Conservation (phyloP, 306 rosid genomes). For the Herpetospermum pedunculosum region DNA sequence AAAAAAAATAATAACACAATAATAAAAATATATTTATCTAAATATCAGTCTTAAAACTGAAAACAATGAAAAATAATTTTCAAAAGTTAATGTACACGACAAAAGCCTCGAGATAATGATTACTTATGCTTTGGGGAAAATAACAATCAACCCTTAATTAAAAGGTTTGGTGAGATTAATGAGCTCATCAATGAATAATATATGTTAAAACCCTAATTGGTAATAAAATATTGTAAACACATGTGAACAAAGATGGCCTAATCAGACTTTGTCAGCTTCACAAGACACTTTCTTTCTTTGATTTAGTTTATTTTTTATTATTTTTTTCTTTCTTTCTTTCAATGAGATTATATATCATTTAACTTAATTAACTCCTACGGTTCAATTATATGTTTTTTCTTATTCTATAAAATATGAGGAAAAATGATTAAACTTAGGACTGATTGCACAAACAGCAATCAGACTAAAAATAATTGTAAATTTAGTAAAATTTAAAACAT, state of each 20-base stretch:
- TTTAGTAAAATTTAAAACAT: no score
- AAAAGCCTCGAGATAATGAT: neutral
- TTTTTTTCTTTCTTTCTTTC: no score
- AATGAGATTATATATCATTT: neutral
- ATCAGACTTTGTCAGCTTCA: neutral
- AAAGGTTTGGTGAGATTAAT: neutral
- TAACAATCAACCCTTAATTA: neutral
- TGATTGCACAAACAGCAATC: no score
- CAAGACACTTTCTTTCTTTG: neutral
- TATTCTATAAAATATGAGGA: no score
- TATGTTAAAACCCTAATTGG: neutral
- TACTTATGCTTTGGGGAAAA: neutral
- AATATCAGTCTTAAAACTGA: neutral
- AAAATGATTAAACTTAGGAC: no score
- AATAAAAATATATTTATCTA: neutral
- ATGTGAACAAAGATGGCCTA: neutral
- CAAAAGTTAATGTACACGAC: neutral
- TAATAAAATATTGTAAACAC: neutral
- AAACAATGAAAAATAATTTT: neutral
- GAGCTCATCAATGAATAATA: neutral
- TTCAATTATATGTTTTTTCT: neutral
- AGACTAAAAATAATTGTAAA: no score
- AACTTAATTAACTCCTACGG: neutral
- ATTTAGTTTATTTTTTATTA: neutral
- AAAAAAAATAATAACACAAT: neutral